A percentile compares a stretch with the other conserved stretches of the same genome.
These are phyloP conservation scores for Parascedosporium putredinis DNA, from an alignment of 2,329 filamentous ascomycete species.

Conservation along the genomic window DNA sequence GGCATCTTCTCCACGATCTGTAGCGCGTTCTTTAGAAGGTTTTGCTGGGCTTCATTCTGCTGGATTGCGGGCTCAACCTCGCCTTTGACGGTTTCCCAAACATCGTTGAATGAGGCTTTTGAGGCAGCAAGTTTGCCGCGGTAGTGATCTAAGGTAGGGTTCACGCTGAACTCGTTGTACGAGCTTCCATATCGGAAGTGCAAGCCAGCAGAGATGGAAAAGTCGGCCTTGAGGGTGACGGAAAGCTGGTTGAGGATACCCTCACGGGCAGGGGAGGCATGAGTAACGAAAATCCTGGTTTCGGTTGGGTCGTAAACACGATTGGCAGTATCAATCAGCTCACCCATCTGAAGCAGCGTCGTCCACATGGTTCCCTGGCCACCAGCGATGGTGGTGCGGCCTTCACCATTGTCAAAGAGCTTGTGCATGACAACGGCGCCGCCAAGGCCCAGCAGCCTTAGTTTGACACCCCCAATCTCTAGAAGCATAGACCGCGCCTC, in stretches of 20 bases:
- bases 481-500: conserved; percentile 93
- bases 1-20: conserved; percentile 98
- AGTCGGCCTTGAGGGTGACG: conserved; percentile 93
- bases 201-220: conserved; percentile 92
- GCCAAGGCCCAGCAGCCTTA: conserved; percentile 83
- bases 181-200: conserved; percentile 99
- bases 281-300: conserved; percentile 91
- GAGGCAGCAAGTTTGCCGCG: conserved; percentile 95
- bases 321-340: conserved; percentile 94
- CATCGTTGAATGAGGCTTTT: conserved; percentile 97
- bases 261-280: conserved; percentile 91
- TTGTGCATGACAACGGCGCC: conserved; percentile 99
- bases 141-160: conserved; percentile 95
- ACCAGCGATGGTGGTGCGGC: conserved; percentile 93
- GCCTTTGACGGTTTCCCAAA: conserved; percentile 96
- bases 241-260: conserved; percentile 96
- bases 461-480: conserved; percentile 90
- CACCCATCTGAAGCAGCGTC: conserved; percentile 93
- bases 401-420: conserved; percentile 96
- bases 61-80: conserved; percentile 92
- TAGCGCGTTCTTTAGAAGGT: conserved; percentile 79
- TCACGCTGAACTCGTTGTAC: conserved; percentile 99
- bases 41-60: conserved; percentile 89
- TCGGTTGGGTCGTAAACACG: conserved; percentile 97
- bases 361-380: conserved; percentile 99